Evolutionary conservation across 2,329 filamentous ascomycete species (phyloP).

Genomic region (Dactylellina leptospora): DNA sequence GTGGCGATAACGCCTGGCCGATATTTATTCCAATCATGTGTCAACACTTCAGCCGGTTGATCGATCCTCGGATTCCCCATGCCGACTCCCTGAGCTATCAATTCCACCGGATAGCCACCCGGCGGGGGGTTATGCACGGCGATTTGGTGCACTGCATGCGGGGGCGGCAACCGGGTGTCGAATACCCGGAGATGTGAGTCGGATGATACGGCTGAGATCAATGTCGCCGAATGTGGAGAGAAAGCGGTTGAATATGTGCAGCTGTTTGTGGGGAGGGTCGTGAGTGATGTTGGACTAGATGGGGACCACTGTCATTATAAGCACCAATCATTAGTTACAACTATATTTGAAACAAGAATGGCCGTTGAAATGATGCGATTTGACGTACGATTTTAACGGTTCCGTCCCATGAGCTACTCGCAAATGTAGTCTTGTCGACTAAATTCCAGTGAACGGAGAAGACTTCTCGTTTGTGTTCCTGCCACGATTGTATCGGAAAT

Average conservation of each 20-base stretch:
- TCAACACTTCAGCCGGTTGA: conserved; percentile 79
- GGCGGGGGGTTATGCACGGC: conserved; percentile 78
- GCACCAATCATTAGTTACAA: neutral
- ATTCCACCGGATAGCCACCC: conserved; percentile 56
- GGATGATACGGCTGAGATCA: conserved; percentile 86
- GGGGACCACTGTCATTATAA: conserved; percentile 76
- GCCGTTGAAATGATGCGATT: neutral
- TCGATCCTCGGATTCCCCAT: conserved; percentile 58
- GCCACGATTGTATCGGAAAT: conserved; percentile 90
- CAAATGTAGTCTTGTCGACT: conserved; percentile 86
- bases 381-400: conserved; percentile 82
- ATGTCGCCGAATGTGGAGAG: conserved; percentile 83
- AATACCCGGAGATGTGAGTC: conserved; percentile 91
- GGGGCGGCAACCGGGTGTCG: conserved; percentile 86
- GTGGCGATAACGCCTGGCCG: conserved; percentile 83
- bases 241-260: conserved; percentile 96
- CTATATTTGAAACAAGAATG: neutral
- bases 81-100: conserved; percentile 53
- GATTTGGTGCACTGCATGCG: conserved; percentile 79
- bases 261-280: conserved; percentile 87
- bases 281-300: conserved; percentile 74
- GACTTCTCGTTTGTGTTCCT: conserved; percentile 91
- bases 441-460: conserved; percentile 95
- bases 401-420: conserved; percentile 94
- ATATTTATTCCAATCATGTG: conserved; percentile 99